Percentiles rank a stretch among this genome's conserved stretches.
Evolutionary conservation across 2,329 filamentous ascomycete species (phyloP).

Genomic region (Fusarium metavorans): DNA sequence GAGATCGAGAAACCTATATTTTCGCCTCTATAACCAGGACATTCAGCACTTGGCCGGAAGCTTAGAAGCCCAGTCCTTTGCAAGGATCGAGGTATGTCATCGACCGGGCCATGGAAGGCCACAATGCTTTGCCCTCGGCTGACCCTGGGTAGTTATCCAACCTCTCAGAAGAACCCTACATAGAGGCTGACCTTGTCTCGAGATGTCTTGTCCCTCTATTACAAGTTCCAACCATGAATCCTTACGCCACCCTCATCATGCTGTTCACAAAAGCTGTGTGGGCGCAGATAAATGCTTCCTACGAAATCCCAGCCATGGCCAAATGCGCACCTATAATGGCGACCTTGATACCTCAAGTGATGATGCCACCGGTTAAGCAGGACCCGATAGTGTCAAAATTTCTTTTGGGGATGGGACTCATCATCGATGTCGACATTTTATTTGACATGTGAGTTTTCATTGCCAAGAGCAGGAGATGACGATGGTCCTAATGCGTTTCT

Average conservation of each 20-base stretch:
- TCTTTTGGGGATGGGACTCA: background rate
- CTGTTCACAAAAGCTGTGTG: constrained; percentile 15
- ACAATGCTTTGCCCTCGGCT: background rate
- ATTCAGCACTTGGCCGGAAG: background rate
- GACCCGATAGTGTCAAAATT: background rate
- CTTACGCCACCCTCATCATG: constrained; percentile 21
- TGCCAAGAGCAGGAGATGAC: background rate
- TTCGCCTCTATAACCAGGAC: background rate
- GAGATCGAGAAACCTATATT: background rate
- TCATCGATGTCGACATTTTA: background rate
- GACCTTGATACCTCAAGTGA: background rate
- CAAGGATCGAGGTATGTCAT: constrained; percentile 16
- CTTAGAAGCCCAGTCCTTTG: background rate
- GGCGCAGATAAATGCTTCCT: background rate
- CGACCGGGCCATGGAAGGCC: background rate
- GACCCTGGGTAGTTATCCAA: constrained; percentile 5
- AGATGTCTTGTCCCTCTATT: constrained; percentile 1
- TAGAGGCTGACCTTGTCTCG: background rate
- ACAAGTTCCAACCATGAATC: background rate
- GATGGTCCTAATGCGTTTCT: background rate
- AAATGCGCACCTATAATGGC: background rate
- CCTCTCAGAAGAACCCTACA: background rate
- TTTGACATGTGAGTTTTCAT: background rate
- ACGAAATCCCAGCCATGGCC: background rate
- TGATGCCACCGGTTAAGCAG: background rate